A percentile compares a stretch with the other conserved stretches of the same genome.
phyloP scores from a whole-genome alignment of 208 protist species.

The Trypanosoma mega region DNA sequence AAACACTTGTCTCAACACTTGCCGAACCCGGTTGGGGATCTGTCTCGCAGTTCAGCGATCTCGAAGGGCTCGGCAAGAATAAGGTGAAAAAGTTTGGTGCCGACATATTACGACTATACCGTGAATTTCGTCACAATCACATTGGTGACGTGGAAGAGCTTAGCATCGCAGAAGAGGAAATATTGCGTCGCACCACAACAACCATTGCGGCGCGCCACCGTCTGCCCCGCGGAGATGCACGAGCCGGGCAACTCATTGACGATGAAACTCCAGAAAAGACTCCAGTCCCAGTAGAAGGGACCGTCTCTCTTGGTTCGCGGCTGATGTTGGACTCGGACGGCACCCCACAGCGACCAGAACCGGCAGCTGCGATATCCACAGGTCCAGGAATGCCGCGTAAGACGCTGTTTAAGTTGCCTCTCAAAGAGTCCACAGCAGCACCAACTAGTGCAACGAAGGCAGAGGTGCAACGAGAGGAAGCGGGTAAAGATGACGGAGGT shows the following conservation, averaged over 20 bases:
- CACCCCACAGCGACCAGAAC: slow-evolving; percentile 14
- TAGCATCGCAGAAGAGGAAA: slow-evolving; percentile 44
- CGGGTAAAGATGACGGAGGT: neutral
- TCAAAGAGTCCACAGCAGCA: neutral
- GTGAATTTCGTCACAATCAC: slow-evolving; percentile 70
- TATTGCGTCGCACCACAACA: slow-evolving; percentile 51
- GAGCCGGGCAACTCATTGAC: slow-evolving; percentile 16
- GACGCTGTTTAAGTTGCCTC: slow-evolving; percentile 30
- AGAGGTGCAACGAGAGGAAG: slow-evolving; percentile 8
- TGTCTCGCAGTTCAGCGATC: slow-evolving; percentile 63
- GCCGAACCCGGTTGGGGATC: slow-evolving; percentile 60
- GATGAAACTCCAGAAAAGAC: slow-evolving; percentile 6
- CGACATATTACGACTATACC: slow-evolving; percentile 74
- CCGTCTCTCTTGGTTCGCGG: too few relatives aligned
- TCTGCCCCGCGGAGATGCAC: slow-evolving; percentile 29
- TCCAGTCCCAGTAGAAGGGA: too few relatives aligned
- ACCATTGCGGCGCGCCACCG: slow-evolving; percentile 42
- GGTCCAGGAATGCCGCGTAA: slow-evolving; percentile 42
- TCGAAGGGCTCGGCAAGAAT: slow-evolving; percentile 87
- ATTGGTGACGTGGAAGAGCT: slow-evolving; percentile 84
- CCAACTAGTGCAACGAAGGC: neutral
- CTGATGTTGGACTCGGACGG: slow-evolving; percentile 26
- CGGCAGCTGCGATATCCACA: slow-evolving; percentile 10
- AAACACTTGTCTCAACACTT: slow-evolving; percentile 70
- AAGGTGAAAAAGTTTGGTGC: slow-evolving; percentile 86